Evolutionary conservation across 169 alveolate species (phyloP), one percentile per base, ranked within the genome.

Genomic region (Babesia bigemina): DNA sequence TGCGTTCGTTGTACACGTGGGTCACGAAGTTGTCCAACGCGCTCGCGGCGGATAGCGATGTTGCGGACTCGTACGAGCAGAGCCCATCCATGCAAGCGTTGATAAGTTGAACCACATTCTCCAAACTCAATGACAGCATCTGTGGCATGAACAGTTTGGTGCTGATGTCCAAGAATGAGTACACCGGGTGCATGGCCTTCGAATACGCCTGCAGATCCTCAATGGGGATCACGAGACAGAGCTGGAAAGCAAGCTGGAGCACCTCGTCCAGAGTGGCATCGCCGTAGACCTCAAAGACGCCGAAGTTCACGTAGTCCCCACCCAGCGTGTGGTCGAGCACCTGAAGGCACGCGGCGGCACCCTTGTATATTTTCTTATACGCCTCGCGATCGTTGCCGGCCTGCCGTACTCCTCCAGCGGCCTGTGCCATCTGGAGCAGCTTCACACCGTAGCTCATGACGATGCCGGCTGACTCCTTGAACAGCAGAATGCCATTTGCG

Each of bases 241-340:
- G 86, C 76, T 89, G 86, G 84, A 94, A 87, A 16, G 97, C 96
- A 65, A 95, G 90, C 42, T 87, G 85, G 48, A 95, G 90, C 14
- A 96, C 93, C 69, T 93, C 91, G 66, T 93, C 93, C 73, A 95
- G 87, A 57, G 96, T 90, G 57, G 90, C 94, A 79, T 95, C 98
- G 39, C 94, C 94, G 83, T 95, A 95, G 24, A 95, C 88, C 84
- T 95, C 98, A 36, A 95, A 95, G 39, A 95, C 96, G 0, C 97
- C 98, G 82, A 94, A 95, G 84, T 93, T 94, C 55, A 94, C 94
- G 75, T 94, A 95, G 70, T 93, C 94, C 9, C 98, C 98, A 42
- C 93, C 93, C 33, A 95, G 91, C 48, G 96, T 94, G 88, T 94
- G 95, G 70, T 94, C 91, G 58, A 94, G 85, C 76, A 95, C 91